Percentiles rank a stretch among this genome's conserved stretches.
Evolutionary conservation across 2,329 filamentous ascomycete species (phyloP).

Genomic region (Botryosphaeria dothidea): DNA sequence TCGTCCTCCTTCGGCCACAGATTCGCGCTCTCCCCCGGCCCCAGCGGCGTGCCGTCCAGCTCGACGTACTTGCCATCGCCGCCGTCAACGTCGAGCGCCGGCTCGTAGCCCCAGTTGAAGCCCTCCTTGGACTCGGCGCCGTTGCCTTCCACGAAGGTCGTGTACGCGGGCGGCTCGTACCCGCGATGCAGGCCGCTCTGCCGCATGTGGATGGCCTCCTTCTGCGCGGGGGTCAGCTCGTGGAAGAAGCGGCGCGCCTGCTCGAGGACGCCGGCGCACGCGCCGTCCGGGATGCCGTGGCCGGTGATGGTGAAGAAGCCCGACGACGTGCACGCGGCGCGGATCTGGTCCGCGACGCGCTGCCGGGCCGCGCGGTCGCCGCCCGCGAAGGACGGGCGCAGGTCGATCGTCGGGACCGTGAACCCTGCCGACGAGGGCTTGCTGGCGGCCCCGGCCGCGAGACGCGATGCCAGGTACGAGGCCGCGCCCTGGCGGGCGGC

Average conservation of each 20-base stretch:
- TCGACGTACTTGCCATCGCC: constrained; percentile 45
- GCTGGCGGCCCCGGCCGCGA: background rate
- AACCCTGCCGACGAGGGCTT: constrained; percentile 24
- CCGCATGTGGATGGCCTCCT: constrained; percentile 42
- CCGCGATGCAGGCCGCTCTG: constrained; percentile 42
- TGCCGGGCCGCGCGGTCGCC: constrained; percentile 32
- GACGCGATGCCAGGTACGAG: constrained; percentile 12
- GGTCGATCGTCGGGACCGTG: constrained; percentile 40
- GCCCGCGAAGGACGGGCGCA: constrained; percentile 40
- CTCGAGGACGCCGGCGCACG: constrained; percentile 33
- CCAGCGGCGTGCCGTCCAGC: constrained; percentile 35
- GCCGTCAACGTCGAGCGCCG: constrained; percentile 38
- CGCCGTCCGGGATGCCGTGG: constrained; percentile 34
- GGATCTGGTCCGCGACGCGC: constrained; percentile 41
- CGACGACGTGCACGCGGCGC: constrained; percentile 39
- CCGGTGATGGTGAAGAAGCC: constrained; percentile 45
- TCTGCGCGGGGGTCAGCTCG: constrained; percentile 33
- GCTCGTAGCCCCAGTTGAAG: constrained; percentile 47
- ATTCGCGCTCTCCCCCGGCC: constrained; percentile 33
- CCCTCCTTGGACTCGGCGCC: constrained; percentile 44
- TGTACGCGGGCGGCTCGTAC: constrained; percentile 44
- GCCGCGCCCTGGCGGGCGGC: constrained; percentile 13
- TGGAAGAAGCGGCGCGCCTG: constrained; percentile 42
- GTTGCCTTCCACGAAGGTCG: constrained; percentile 37
- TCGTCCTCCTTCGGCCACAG: constrained; percentile 42